Percentiles rank a stretch among this genome's conserved stretches.
Conservation (phyloP, 495 filamentous ascomycete species). For the Umbilicaria muhlenbergii region DNA sequence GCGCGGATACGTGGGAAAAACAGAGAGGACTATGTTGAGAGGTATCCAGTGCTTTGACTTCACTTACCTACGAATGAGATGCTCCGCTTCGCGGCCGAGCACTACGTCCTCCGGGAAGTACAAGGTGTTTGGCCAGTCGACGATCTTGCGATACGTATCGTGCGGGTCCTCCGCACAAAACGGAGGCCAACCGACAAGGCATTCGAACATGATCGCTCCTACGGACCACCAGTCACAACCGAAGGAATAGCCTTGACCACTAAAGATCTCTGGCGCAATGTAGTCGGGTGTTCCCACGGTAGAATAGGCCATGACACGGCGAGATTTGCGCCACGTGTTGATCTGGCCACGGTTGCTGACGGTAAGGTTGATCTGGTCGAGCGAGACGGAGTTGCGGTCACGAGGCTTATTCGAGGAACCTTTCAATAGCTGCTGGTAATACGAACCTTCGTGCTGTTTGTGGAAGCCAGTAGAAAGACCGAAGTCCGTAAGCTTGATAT, state of each 20-base stretch:
- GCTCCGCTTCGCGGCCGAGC: conserved; percentile 72
- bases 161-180: conserved; percentile 97
- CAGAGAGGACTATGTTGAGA: neutral
- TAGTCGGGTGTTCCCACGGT: conserved; percentile 98
- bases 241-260: conserved; percentile 84
- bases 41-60: conserved; percentile 4
- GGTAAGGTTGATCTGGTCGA: conserved; percentile 95
- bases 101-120: conserved; percentile 95
- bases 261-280: conserved; percentile 97
- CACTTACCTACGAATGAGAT: conserved; percentile 65
- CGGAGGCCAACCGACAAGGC: conserved; percentile 94
- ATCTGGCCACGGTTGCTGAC: conserved; percentile 93
- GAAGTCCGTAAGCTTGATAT: conserved; percentile 98
- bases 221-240: conserved; percentile 99
- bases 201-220: conserved; percentile 99
- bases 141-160: conserved; percentile 97
- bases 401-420: conserved; percentile 56
- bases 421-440: conserved; percentile 93
- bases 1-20: neutral
- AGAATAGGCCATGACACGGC: conserved; percentile 89
- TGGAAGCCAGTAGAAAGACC: conserved; percentile 96
- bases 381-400: conserved; percentile 72
- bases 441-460: conserved; percentile 92
- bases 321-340: conserved; percentile 96
- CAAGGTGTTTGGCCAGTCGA: conserved; percentile 89